Conservation (phyloP, 495 filamentous ascomycete genomes). For the Hyaloscypha hepaticicola region DNA sequence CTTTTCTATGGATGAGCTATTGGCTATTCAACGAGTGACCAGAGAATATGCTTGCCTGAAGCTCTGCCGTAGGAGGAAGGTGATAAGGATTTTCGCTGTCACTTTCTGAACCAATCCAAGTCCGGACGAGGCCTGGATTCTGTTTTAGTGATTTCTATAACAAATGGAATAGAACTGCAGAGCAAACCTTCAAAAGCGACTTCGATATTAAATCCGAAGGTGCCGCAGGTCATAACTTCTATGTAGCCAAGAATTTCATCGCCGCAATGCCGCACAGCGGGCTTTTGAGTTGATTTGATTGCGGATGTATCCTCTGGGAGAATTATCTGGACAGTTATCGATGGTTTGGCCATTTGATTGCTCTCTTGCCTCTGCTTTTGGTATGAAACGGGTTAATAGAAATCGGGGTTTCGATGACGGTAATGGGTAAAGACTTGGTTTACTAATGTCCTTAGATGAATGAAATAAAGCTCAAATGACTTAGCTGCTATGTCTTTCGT, state of each 20-base stretch:
- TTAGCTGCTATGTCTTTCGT: too few species aligned
- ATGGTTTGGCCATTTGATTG: background rate
- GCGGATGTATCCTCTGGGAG: conserved; percentile 1
- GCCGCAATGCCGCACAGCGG: conserved; percentile 7
- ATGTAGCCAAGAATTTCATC: conserved; percentile 13
- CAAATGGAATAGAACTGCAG: conserved; percentile 2
- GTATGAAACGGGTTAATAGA: too few species aligned
- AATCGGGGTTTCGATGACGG: too few species aligned
- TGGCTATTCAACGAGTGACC: background rate
- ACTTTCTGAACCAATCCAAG: conserved; percentile 5
- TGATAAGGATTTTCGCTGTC: conserved; percentile 6
- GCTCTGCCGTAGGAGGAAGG: conserved; percentile 4
- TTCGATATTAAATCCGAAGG: conserved; percentile 6
- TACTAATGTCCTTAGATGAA: too few species aligned
- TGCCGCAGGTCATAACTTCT: conserved; percentile 5
- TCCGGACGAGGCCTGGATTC: conserved; percentile 9
- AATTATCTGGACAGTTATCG: conserved; percentile 11
- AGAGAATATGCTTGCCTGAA: conserved; percentile 6
- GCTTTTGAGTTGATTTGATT: background rate
- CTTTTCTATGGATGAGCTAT: conserved; percentile 7
- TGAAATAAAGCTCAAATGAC: too few species aligned
- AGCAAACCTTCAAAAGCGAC: conserved; percentile 12
- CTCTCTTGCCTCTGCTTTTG: conserved; percentile 5
- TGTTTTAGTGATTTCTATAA: background rate
- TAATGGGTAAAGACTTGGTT: too few species aligned